Percentiles rank a stretch among this genome's conserved stretches.
These are phyloP conservation scores for Corinectria fuckeliana DNA, from an alignment of 2,329 filamentous ascomycete genomes.

Conservation along the genomic window DNA sequence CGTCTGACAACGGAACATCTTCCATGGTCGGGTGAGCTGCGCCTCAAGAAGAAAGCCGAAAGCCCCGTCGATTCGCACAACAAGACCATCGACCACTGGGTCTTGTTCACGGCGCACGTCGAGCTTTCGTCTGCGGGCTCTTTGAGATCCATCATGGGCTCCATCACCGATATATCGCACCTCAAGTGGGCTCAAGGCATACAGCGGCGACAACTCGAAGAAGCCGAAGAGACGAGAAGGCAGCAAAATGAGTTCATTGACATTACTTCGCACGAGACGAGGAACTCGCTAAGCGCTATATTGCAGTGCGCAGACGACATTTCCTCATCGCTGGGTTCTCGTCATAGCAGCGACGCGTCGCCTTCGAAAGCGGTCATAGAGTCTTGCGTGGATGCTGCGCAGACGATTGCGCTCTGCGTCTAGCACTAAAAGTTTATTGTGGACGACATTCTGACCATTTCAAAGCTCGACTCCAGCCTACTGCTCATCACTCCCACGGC, in stretches of 20 bases:
- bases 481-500: constrained; percentile 72
- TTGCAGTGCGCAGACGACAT: constrained; percentile 76
- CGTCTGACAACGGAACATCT: constrained; percentile 42
- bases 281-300: constrained; percentile 74
- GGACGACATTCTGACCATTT: constrained; percentile 73
- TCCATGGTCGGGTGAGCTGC: constrained; percentile 50
- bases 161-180: constrained; percentile 52
- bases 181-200: constrained; percentile 51
- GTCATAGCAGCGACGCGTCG: background rate
- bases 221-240: constrained; percentile 47
- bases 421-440: constrained; percentile 80
- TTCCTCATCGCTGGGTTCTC: constrained; percentile 48
- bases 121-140: constrained; percentile 44
- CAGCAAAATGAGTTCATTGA: constrained; percentile 74
- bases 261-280: constrained; percentile 73
- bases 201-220: constrained; percentile 44
- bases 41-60: constrained; percentile 43
- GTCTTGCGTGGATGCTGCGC: constrained; percentile 71
- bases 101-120: constrained; percentile 46
- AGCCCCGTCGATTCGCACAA: constrained; percentile 28
- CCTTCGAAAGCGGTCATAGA: constrained; percentile 51
- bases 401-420: constrained; percentile 77
- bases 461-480: constrained; percentile 76
- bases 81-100: constrained; percentile 52
- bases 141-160: constrained; percentile 48